A percentile compares a stretch with the other conserved stretches of the same genome.
Evolutionary conservation across 768 basidiomycete species (phyloP).

Genomic region (Myochromella boudieri): DNA sequence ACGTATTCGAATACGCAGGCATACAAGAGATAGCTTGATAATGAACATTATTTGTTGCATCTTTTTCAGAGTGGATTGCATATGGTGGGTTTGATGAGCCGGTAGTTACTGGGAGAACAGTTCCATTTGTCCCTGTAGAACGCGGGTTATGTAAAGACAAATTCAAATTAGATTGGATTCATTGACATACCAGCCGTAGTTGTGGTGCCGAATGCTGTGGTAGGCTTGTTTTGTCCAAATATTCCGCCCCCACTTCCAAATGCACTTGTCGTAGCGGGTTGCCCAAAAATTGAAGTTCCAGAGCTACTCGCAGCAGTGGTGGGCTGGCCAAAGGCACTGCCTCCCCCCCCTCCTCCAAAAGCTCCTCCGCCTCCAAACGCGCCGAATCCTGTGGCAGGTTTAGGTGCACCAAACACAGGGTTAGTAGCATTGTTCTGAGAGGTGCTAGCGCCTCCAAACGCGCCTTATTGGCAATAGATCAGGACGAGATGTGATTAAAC

Average conservation of each 20-base stretch:
- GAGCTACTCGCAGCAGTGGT: constrained; percentile 31
- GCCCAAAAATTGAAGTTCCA: constrained; percentile 59
- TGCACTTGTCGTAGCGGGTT: constrained; percentile 36
- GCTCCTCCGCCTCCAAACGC: constrained; percentile 58
- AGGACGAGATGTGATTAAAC: constrained; percentile 13
- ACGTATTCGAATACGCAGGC: constrained; percentile 74
- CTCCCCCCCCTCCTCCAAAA: constrained; percentile 49
- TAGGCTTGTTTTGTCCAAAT: constrained; percentile 38
- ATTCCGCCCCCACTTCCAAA: constrained; percentile 38
- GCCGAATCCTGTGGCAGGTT: constrained; percentile 76
- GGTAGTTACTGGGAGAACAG: constrained; percentile 55
- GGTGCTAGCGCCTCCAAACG: constrained; percentile 41
- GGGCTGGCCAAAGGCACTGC: constrained; percentile 44
- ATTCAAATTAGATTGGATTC: background rate
- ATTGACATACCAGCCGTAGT: constrained; percentile 27
- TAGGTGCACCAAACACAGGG: constrained; percentile 62
- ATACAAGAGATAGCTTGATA: constrained; percentile 85
- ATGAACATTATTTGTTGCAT: constrained; percentile 53
- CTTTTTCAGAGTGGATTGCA: constrained; percentile 62
- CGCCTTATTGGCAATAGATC: constrained; percentile 33
- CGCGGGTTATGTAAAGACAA: constrained; percentile 7
- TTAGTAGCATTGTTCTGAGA: constrained; percentile 34
- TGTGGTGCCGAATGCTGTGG: constrained; percentile 43
- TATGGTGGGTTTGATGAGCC: constrained; percentile 73
- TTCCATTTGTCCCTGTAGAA: constrained; percentile 1